A percentile compares a stretch with the other conserved stretches of the same genome.
Conservation (phyloP, 805 yeast genomes). For the Metschnikowia anglica region DNA sequence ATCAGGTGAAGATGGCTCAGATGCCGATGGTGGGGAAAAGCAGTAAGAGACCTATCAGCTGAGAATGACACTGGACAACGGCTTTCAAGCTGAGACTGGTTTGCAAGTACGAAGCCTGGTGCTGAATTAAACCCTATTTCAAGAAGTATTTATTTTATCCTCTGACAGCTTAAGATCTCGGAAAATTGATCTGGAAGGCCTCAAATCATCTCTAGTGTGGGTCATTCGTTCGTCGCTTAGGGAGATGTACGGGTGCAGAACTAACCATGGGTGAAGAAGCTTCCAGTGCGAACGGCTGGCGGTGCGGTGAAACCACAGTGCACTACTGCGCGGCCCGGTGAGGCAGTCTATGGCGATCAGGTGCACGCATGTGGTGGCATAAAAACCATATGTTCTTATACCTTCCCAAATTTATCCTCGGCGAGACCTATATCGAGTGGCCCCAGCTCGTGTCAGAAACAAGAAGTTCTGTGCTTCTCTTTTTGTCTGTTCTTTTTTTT, state of each 20-base stretch:
- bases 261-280: neutral
- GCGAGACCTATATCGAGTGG: no score
- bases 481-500: no score
- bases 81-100: neutral
- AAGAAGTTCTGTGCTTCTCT: no score
- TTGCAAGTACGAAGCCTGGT: neutral
- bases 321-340: no score
- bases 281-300: slow-evolving; percentile 2
- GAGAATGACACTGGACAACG: neutral
- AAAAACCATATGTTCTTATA: no score
- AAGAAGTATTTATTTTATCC: neutral
- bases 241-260: slow-evolving; percentile 7
- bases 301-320: neutral
- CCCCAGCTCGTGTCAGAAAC: no score
- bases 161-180: neutral
- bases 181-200: neutral
- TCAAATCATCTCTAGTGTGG: slow-evolving; percentile 5
- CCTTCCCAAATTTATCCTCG: no score
- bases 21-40: slow-evolving; percentile 5
- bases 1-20: neutral
- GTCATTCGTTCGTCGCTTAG: slow-evolving; percentile 8
- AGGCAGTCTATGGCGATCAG: no score
- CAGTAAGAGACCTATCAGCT: neutral
- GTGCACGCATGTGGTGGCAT: no score
- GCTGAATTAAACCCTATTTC: neutral